Evolutionary conservation across 2,329 filamentous ascomycete genomes (phyloP), one percentile per base, ranked within the genome.

Genomic region (Huntiella abstrusa): DNA sequence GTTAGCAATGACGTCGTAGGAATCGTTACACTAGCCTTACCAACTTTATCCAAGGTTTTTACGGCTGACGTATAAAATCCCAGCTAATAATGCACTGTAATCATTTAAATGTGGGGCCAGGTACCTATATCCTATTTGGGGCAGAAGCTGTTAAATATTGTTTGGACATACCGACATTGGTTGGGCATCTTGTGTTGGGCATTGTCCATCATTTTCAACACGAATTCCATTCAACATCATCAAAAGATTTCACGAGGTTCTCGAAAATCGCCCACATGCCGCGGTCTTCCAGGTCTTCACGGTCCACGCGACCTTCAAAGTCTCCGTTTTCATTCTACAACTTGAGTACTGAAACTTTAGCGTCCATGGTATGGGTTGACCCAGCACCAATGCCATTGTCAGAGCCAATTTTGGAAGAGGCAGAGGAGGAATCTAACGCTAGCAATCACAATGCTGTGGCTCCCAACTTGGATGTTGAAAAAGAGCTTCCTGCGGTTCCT

Each of bases 371-470:
- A 44, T 76, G 88, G 57, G 67, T 95, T 51, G 86, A 93, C 45
- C 87, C 87, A 3, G 77, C 77, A 15, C 87, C 86, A 0, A 83
- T 93, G 16, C 87, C 86, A 0, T 83, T 93, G 38, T 80, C 72
- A 19, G 61, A 62, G 34, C 61, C 64, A 1, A 56, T 78, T 46
- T 69, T 58, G 13, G 59, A 62, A 49, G 69, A 57, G 12, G 58
- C 62, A 41, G 54, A 60, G 41, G 69, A 76, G 11, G 38, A 40
- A 70, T 28, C 22, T 28, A 28, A 10, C 22, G 22, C 22, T 28
- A 28, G 22, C 3, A 58, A 61, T 6, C 61, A 65, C 12, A 53
- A 55, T n/a, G 47, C 54, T 15, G 59, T 60, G 12, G 54, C 54
- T 46, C 58, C 60, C 35, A 52, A 52, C 15, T 53, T 55, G 13